A percentile compares a stretch with the other conserved stretches of the same genome.
These are phyloP conservation scores for Candida easanensis DNA, from an alignment of 805 yeast genomes.

Conservation along the genomic window DNA sequence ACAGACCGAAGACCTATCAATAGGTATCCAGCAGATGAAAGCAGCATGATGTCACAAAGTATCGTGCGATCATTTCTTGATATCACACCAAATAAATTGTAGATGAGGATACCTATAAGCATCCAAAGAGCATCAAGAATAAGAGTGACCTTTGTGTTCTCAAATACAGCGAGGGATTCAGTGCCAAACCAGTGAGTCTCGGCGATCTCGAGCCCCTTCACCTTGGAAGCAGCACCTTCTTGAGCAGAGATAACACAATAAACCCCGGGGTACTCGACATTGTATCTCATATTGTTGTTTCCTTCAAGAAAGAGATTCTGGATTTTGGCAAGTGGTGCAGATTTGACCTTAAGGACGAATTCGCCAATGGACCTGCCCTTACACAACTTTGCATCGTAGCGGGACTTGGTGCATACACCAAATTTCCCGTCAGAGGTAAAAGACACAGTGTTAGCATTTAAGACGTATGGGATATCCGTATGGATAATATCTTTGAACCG, in stretches of 20 bases:
- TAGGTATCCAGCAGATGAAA: too few species aligned
- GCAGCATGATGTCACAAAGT: too few species aligned
- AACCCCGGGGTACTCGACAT: background rate
- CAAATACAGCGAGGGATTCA: background rate
- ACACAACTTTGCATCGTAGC: background rate
- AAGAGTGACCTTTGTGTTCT: background rate
- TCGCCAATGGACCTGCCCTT: background rate
- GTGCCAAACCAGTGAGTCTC: background rate
- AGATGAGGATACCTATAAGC: too few species aligned
- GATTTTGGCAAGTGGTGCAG: background rate
- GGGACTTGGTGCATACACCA: background rate
- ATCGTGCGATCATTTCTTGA: too few species aligned
- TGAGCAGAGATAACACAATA: background rate
- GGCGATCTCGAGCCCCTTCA: background rate
- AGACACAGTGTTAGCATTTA: background rate
- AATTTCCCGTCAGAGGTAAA: background rate
- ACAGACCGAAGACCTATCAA: too few species aligned
- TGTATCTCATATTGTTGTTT: background rate
- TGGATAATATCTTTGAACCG: background rate
- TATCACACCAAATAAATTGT: too few species aligned
- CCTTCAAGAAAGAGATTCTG: background rate
- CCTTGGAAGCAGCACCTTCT: background rate
- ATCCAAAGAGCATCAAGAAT: too few species aligned
- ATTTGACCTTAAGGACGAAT: background rate
- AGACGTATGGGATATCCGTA: background rate